Evolutionary conservation across 768 basidiomycete species (phyloP).

Genomic region (Tylopilus intermedius): DNA sequence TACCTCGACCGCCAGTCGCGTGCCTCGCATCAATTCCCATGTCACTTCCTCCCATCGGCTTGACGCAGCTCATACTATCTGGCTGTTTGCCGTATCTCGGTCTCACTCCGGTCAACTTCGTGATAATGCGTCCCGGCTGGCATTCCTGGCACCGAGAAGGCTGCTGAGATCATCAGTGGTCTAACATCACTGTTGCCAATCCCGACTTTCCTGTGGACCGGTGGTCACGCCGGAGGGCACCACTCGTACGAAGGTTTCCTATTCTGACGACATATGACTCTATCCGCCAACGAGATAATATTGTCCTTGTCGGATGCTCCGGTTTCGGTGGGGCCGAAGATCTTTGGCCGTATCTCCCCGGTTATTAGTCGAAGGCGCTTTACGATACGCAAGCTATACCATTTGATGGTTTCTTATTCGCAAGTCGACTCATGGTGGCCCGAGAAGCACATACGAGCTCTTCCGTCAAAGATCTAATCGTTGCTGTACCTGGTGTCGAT

Average conservation of each 20-base stretch:
- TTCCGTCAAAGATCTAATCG: slow-evolving; percentile 94
- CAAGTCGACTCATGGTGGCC: slow-evolving; percentile 96
- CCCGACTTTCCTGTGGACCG: slow-evolving; percentile 98
- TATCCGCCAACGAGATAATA: slow-evolving; percentile 86
- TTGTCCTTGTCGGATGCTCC: slow-evolving; percentile 87
- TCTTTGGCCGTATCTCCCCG: slow-evolving; percentile 94
- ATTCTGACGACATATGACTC: slow-evolving; percentile 83
- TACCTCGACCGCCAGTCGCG: no score
- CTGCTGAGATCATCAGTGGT: slow-evolving; percentile 89
- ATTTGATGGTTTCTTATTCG: slow-evolving; percentile 95
- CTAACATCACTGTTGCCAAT: slow-evolving; percentile 81
- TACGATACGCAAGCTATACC: slow-evolving; percentile 94
- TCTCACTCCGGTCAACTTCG: no score
- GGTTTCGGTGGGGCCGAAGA: slow-evolving; percentile 95
- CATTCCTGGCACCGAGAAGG: slow-evolving; percentile 94
- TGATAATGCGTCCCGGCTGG: slow-evolving; percentile 98
- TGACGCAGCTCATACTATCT: no score
- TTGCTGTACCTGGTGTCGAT: slow-evolving; percentile 86
- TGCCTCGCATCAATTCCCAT: no score
- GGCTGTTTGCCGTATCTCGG: no score
- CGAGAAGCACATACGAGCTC: slow-evolving; percentile 95
- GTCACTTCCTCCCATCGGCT: no score
- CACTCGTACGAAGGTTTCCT: slow-evolving; percentile 99
- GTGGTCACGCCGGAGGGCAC: slow-evolving; percentile 98
- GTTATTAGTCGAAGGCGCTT: slow-evolving; percentile 83